Evolutionary conservation across 176 grass and related monocot species (phyloP).

Genomic region (Pharus latifolius): DNA sequence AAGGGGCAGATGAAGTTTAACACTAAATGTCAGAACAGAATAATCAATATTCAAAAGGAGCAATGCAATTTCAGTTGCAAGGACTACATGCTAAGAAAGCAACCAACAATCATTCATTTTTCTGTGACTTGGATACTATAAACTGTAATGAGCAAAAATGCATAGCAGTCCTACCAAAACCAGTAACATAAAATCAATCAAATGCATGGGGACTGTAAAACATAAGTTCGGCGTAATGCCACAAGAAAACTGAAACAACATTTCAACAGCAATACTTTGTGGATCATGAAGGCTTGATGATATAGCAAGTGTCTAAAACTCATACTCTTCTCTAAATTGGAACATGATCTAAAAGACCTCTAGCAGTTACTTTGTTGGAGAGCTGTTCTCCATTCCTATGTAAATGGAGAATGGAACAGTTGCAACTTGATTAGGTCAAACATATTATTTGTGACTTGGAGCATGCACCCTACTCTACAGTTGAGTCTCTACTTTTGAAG

Average conservation of each 20-base stretch:
- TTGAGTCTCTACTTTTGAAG: neutral
- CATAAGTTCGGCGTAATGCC: neutral
- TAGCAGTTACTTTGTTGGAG: neutral
- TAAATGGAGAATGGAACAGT: neutral
- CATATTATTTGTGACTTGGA: too few species aligned
- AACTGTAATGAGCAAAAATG: neutral
- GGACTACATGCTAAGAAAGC: constrained; percentile 1
- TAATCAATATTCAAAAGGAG: neutral
- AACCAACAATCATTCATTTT: neutral
- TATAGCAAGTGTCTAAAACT: neutral
- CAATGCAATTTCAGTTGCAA: too few species aligned
- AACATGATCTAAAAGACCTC: neutral
- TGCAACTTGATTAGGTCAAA: neutral
- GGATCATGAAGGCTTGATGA: neutral
- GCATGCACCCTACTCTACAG: too few species aligned
- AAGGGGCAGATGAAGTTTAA: neutral
- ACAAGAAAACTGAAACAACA: neutral
- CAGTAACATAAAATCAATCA: neutral
- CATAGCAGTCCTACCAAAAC: neutral
- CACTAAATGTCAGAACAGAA: neutral
- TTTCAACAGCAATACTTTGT: neutral
- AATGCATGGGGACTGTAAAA: neutral
- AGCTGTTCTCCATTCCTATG: neutral
- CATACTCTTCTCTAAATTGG: neutral
- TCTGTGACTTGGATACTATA: neutral